Percentiles rank a stretch among this genome's conserved stretches.
These are phyloP conservation scores for Diutina neorugosa DNA, from an alignment of 1,139 yeast genomes.

Conservation along the genomic window DNA sequence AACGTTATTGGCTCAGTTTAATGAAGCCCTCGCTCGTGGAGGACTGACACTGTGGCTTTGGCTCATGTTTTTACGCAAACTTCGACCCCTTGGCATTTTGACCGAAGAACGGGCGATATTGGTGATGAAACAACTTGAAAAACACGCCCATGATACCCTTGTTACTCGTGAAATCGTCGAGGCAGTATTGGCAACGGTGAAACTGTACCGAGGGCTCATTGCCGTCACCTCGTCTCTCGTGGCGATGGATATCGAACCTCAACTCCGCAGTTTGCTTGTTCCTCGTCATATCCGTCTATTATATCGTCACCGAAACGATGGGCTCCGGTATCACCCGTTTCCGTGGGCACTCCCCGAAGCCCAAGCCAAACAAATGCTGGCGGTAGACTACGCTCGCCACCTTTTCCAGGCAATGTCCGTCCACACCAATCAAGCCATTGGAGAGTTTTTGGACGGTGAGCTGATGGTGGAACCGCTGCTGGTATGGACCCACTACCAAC, in stretches of 20 bases:
- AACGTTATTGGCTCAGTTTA: conserved; percentile 20
- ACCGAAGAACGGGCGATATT: conserved; percentile 18
- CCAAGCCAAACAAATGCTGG: background rate
- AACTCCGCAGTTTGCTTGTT: background rate
- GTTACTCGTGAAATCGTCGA: conserved; percentile 22
- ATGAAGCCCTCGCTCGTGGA: conserved; percentile 15
- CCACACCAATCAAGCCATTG: conserved; percentile 19
- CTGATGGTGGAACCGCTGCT: conserved; percentile 22
- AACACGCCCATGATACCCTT: conserved; percentile 12
- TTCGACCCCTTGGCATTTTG: conserved; percentile 22
- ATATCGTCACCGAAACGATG: background rate
- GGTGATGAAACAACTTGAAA: conserved; percentile 16
- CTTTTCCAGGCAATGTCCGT: background rate
- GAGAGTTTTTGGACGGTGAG: conserved; percentile 35
- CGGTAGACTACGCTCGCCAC: background rate
- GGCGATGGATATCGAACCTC: background rate
- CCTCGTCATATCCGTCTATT: background rate
- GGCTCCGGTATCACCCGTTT: background rate
- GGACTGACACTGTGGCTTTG: conserved; percentile 20
- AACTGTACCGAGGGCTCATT: conserved; percentile 13
- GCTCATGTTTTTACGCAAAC: conserved; percentile 23
- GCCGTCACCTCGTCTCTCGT: conserved; percentile 10
- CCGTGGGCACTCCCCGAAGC: background rate
- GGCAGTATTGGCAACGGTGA: conserved; percentile 18
- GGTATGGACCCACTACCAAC: background rate